Conservation (phyloP, 2,329 filamentous ascomycete genomes). For the Alternaria sp. region DNA sequence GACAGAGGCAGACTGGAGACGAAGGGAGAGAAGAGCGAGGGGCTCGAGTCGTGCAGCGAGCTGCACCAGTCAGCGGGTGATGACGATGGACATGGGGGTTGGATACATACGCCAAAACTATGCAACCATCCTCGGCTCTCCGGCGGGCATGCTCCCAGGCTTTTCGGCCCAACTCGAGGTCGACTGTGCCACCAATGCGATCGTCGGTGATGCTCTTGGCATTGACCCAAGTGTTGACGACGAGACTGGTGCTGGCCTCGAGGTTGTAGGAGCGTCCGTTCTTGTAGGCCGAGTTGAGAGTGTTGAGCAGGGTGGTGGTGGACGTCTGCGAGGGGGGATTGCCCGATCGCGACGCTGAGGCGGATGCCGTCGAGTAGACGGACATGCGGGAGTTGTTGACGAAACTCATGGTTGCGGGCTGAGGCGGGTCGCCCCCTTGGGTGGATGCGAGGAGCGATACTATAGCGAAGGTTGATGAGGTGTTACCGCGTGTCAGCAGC, state of each 20-base stretch:
- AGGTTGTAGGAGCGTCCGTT: constrained; percentile 83
- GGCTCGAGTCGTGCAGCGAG: constrained; percentile 86
- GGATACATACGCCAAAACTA: constrained; percentile 78
- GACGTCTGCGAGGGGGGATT: constrained; percentile 82
- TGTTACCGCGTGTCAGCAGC: constrained; percentile 33
- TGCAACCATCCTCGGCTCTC: constrained; percentile 92
- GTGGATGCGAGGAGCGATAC: constrained; percentile 21
- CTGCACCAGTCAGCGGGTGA: constrained; percentile 58
- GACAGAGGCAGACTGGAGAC: constrained; percentile 80
- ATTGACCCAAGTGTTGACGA: constrained; percentile 95
- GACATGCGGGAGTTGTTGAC: constrained; percentile 67
- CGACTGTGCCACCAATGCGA: constrained; percentile 77
- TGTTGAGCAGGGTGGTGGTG: constrained; percentile 90
- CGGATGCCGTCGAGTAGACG: constrained; percentile 68
- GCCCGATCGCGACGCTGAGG: constrained; percentile 63
- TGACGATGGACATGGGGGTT: neutral
- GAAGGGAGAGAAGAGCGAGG: constrained; percentile 83
- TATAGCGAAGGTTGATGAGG: constrained; percentile 16
- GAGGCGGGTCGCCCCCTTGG: constrained; percentile 39
- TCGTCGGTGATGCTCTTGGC: constrained; percentile 76
- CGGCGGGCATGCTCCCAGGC: constrained; percentile 97
- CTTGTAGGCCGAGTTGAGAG: constrained; percentile 87
- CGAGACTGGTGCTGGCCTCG: constrained; percentile 88
- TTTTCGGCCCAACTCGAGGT: constrained; percentile 76
- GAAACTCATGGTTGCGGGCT: constrained; percentile 56